These are phyloP conservation scores for Seiridium unicorne DNA, from an alignment of 2,329 filamentous ascomycete species.

Conservation along the genomic window DNA sequence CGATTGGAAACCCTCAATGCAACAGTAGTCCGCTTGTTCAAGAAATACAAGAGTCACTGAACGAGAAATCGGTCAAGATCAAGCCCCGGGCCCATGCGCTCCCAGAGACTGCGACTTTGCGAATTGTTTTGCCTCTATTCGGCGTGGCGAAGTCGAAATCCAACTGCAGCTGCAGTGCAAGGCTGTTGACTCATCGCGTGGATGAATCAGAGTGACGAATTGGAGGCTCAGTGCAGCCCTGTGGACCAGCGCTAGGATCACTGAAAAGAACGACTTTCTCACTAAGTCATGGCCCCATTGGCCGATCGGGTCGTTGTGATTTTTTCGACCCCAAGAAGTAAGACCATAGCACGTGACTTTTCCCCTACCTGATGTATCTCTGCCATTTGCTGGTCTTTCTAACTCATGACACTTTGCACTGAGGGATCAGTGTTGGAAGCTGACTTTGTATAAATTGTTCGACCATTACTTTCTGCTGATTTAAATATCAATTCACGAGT, in stretches of 20 bases:
- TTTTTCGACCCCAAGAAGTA: too few species aligned
- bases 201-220: conserved; percentile 8
- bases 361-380: too few species aligned
- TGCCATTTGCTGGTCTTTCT: too few species aligned
- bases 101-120: neutral
- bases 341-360: too few species aligned
- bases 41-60: neutral
- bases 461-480: too few species aligned
- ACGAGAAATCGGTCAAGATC: neutral
- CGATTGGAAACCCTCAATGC: neutral
- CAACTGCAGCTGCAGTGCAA: neutral
- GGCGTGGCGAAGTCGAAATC: conserved; percentile 1
- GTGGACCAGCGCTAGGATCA: neutral
- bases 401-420: too few species aligned
- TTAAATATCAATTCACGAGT: too few species aligned
- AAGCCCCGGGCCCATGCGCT: neutral
- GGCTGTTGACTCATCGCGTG: conserved; percentile 6
- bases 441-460: too few species aligned
- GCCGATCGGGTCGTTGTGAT: too few species aligned
- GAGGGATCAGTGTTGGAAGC: too few species aligned
- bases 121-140: neutral
- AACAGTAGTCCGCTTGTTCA: neutral
- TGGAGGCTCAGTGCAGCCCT: neutral
- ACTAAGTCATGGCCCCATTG: neutral
- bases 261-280: neutral